phyloP scores from a whole-genome alignment of 75 land plant genomes.

The Ceratopteris richardii region DNA sequence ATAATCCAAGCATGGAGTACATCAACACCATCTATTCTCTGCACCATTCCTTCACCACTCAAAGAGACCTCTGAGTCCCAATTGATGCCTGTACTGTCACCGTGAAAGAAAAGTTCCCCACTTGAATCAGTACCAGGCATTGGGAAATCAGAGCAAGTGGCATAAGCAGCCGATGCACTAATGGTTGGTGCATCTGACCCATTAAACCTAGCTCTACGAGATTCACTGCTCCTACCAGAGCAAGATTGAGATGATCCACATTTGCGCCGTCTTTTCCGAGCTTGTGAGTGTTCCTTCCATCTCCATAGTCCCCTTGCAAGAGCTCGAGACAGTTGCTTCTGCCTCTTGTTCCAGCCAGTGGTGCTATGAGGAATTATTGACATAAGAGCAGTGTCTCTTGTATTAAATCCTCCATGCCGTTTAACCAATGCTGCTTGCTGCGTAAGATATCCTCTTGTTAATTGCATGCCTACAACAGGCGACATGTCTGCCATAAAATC shows the following conservation, averaged over 20 bases:
- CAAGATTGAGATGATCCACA: conserved; percentile 49
- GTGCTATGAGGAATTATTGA: not conserved
- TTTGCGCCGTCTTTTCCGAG: conserved; percentile 54
- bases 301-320: conserved; percentile 16
- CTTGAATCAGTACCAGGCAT: conserved; percentile 78
- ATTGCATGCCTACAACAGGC: conserved; percentile 2
- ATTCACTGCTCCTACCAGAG: conserved; percentile 69
- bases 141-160: conserved; percentile 57
- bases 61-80: conserved; percentile 30
- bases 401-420: not conserved
- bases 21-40: conserved; percentile 24
- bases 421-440: conserved; percentile 14
- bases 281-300: conserved; percentile 25
- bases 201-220: conserved; percentile 35
- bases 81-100: conserved; percentile 34
- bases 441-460: conserved; percentile 10
- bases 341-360: conserved; percentile 23
- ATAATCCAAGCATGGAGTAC: conserved; percentile 20
- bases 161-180: conserved; percentile 41
- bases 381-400: not conserved
- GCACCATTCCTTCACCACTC: conserved; percentile 20
- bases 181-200: conserved; percentile 37
- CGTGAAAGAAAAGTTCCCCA: conserved; percentile 64
- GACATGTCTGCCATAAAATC: not conserved
- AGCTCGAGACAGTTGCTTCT: conserved; percentile 10